Base-by-base conservation (phyloP, 208 protist species). In the Novymonas esmeraldas region DNA sequence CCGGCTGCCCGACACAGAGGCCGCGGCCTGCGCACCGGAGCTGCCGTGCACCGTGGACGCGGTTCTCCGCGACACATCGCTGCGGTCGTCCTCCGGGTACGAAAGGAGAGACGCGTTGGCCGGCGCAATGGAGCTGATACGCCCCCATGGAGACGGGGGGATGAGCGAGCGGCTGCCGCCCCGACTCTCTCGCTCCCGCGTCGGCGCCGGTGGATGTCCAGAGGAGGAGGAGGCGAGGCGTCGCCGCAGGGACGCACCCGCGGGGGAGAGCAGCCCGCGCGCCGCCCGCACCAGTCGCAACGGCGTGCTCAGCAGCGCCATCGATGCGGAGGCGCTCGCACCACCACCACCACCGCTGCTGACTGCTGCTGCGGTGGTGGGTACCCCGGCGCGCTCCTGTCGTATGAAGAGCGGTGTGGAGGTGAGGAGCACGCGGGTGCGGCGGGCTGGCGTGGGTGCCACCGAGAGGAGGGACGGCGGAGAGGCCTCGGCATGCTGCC, bases 221-320 rank as follows among this genome's bases (percentile, higher is more conserved):
- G 7, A 79, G 82, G 34, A 88, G 56, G 63, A 82, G 76, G n/a
- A n/a, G 3, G 85, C 80, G 41, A 92, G 74, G 11, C 77, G 79
- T 36, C 77, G 76, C 45, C 67, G 52, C 3, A 81, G 56, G 5
- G 78, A 76, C 5, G 61, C 57, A 22, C 61, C 41, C 1, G 39
- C 64, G 1, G 75, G 76, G 3, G 66, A 60, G 11, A 60, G 20
- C 10, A 78, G 36, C 26, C 46, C 57, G 29, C 33, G 62, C 52
- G 73, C 73, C 2, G 55, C 60, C n/a, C 61, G 50, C 46, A 63
- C 38, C 9, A 79, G 16, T 14, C 64, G 45, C 59, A 71, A 38
- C 20, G 62, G 44, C 7, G 58, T 63, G 28, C 52, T 66, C 28
- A 42, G n/a, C 14, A 33, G 18, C 26, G 41, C 55, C n/a, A n/a